Base-by-base conservation (phyloP, 805 yeast genomes). In the Saccharomycopsis synnaedendra region DNA sequence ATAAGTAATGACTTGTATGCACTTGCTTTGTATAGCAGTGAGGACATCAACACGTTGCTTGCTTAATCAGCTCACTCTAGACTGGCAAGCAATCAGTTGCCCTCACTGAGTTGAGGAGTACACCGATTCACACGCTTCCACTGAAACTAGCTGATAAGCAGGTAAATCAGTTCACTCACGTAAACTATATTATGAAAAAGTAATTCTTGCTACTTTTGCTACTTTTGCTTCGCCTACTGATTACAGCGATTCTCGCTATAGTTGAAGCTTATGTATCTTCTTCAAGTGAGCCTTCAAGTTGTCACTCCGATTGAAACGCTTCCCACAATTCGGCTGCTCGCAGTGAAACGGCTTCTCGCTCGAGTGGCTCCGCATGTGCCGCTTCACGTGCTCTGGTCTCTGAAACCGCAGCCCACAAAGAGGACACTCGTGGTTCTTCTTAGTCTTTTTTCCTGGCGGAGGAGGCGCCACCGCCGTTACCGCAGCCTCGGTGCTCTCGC, bases 321-420 rank as follows among this genome's bases (percentile, higher is more conserved):
- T 80, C 2, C 67, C 71, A 64, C 95, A 86, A 10, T 64, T 71
- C 4, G 64, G 60, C 10, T 66, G 67, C 4, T 68, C 64, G 62
- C 96, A 85, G 36, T 61, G 62, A 58, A 75, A 88, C 0, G 96
- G 95, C 50, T 94, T 72, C 54, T 84, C 90, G 53, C 78, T 75
- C 4, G 87, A 76, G 62, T 88, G 97, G 1, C 88, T 70, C 55
- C 88, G 71, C 60, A 71, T 65, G 63, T 88, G 79, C 52, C 85
- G 60, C 59, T 76, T 80, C 32, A 80, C 87, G 60, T 80, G 87
- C 56, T 80, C 87, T 3, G 87, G 83, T 54, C 84, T 62, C 59
- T 79, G 85, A 66, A 80, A 80, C 44, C 73, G 62, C 38, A 78
- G 70, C 43, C 73, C 76, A 58, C 86, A 79, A 39, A 78, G 59